A percentile compares a stretch with the other conserved stretches of the same genome.
Evolutionary conservation across 371 early-diverging fungal species (phyloP).

Genomic region (Lichtheimia ornata): DNA sequence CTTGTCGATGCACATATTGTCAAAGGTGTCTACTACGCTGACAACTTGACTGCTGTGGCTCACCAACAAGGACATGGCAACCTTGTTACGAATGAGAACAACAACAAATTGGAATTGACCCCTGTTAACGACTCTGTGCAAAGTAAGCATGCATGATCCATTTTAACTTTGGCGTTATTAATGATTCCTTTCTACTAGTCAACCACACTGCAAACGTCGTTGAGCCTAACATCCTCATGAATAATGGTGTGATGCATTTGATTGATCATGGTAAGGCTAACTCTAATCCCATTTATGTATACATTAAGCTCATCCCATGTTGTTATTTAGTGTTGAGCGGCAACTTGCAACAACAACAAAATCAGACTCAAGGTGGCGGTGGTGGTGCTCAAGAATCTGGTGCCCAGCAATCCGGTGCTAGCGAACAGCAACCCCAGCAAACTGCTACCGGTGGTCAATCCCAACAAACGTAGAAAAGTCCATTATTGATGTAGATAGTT

Average conservation of each 20-base stretch:
- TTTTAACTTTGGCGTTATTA: background rate
- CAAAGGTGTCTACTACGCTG: conserved; percentile 36
- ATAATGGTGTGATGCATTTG: conserved; percentile 53
- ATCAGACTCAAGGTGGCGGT: conserved; percentile 4
- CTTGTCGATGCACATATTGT: conserved; percentile 38
- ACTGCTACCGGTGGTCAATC: too few species aligned
- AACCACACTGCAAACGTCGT: conserved; percentile 39
- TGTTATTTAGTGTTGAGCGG: background rate
- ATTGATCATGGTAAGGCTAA: conserved; percentile 31
- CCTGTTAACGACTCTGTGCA: conserved; percentile 3
- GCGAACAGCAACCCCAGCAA: too few species aligned
- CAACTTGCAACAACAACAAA: conserved; percentile 3
- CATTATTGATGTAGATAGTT: background rate
- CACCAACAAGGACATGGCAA: conserved; percentile 10
- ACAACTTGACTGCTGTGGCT: conserved; percentile 33
- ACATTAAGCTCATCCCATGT: background rate
- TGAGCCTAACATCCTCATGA: conserved; percentile 33
- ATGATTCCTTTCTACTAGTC: conserved; percentile 10
- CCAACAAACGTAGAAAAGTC: too few species aligned
- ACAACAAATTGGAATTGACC: conserved; percentile 7
- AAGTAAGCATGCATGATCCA: background rate
- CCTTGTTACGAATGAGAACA: conserved; percentile 16
- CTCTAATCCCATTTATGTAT: background rate
- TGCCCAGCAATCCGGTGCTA: too few species aligned
- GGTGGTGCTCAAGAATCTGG: conserved; percentile 4